Evolutionary conservation across 441 rosid genomes (phyloP).

Genomic region (Adansonia grandidieri): DNA sequence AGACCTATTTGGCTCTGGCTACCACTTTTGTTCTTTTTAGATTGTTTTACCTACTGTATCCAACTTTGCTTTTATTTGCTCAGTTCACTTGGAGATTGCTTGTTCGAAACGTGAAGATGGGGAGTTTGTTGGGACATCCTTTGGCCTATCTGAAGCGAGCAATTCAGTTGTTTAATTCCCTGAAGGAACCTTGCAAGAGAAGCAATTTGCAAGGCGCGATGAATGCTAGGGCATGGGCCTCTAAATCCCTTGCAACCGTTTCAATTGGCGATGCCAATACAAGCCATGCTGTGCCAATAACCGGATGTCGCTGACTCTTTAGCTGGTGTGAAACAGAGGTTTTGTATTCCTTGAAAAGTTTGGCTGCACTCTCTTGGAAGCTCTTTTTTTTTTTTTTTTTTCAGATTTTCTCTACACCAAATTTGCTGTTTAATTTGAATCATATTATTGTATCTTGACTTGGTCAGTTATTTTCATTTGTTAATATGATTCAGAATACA

Average conservation of each 20-base stretch:
- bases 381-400: not conserved
- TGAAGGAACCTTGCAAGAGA: conserved; percentile 76
- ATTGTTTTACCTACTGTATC: conserved; percentile 55
- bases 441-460: conserved; percentile 27
- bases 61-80: conserved; percentile 48
- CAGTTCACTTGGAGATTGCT: conserved; percentile 59
- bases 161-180: conserved; percentile 54
- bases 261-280: conserved; percentile 82
- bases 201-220: conserved; percentile 88
- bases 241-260: conserved; percentile 91
- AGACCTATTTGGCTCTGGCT: conserved; percentile 80
- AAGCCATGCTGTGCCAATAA: conserved; percentile 44
- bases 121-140: conserved; percentile 67
- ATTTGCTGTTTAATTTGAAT: conserved; percentile 33
- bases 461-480: conserved; percentile 39
- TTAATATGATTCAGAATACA: conserved; percentile 38
- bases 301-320: conserved; percentile 38
- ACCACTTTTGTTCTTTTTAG: conserved; percentile 66
- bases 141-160: conserved; percentile 57
- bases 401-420: conserved; percentile 32
- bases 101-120: conserved; percentile 51
- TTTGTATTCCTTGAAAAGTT: conserved; percentile 24
- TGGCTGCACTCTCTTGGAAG: conserved; percentile 12
- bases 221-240: conserved; percentile 91
- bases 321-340: conserved; percentile 1